Conservation (phyloP, 1,139 yeast species). For the Candida glucosophila region DNA sequence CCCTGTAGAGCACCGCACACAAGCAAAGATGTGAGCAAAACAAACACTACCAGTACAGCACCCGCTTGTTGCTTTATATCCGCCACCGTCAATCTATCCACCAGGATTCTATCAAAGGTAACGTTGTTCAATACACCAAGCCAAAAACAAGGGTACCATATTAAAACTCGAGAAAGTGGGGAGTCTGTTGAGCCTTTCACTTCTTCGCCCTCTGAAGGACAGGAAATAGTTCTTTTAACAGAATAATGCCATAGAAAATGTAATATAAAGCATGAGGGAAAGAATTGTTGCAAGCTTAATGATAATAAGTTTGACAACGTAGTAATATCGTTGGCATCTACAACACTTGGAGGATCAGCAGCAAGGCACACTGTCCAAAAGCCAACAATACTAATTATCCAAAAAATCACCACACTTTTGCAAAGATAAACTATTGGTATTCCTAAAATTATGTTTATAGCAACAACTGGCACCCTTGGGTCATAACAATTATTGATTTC, state of each 20-base stretch:
- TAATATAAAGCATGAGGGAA: conserved; percentile 68
- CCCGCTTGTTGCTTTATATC: conserved; percentile 76
- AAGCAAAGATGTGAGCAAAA: conserved; percentile 37
- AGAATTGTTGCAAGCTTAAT: conserved; percentile 60
- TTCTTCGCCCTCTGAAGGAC: conserved; percentile 11
- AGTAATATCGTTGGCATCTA: conserved; percentile 45
- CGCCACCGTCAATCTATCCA: conserved; percentile 66
- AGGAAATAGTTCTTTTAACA: conserved; percentile 26
- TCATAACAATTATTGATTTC: conserved; percentile 49
- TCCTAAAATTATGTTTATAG: conserved; percentile 51
- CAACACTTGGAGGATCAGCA: conserved; percentile 71
- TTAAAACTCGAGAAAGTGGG: conserved; percentile 43
- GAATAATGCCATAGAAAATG: conserved; percentile 65
- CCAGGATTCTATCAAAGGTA: conserved; percentile 81
- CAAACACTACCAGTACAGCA: conserved; percentile 55
- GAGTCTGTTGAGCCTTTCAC: conserved; percentile 20
- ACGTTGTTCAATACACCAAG: conserved; percentile 76
- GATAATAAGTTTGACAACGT: conserved; percentile 58
- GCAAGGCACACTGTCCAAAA: conserved; percentile 81
- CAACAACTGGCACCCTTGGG: conserved; percentile 50
- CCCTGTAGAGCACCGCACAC: conserved; percentile 67
- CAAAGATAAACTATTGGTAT: conserved; percentile 50
- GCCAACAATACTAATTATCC: conserved; percentile 60
- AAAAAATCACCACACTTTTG: conserved; percentile 49
- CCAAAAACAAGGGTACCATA: conserved; percentile 84